Evolutionary conservation across 305 asterid genomes (phyloP), one percentile per base, ranked within the genome.

Genomic region (Fraxinus greggii): DNA sequence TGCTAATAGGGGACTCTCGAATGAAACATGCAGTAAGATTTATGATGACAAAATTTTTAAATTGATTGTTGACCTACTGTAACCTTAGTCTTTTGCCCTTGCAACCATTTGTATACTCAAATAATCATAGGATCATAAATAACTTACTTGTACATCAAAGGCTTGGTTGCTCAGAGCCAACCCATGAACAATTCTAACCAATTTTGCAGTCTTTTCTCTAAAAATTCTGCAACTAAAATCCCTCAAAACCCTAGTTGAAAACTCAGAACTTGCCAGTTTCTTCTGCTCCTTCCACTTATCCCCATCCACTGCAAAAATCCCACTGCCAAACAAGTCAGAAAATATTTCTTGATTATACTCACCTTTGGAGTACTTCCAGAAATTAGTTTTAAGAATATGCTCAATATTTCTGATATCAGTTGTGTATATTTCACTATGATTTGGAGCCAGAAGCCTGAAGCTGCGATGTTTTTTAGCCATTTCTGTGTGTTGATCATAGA

Each of bases 271-370:
- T 1, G 94, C 91, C 6, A 91, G 86, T 83, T 90, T 92, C 84
- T 93, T 88, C 88, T 93, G 97, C 78, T 91, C 91, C 78, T 84
- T 84, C 97, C 97, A 93, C 80, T 89, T 89, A 4, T 90, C 93
- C 1, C 98, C 98, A 76, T 92, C 97, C 74, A 89, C 94, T 24
- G 90, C 85, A 23, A 94, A 86, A 32, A 92, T 91, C 81, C 98
- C 97, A 36, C 89, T 75, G 1, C 98, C 98, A 80, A 94, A 90
- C 82, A 92, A 84, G 77, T 89, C 94, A 1, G 6, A 3, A 72
- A 87, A 17, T 13, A 90, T 59, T 33, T 86, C 94, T 72, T 89
- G 93, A 78, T 90, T 91, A 21, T 75, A 28, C 75, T 81, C 54
- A 0, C 97, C 98, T 61, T 91, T 92, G 15, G 87, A 78, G 83